Percentiles rank a stretch among this genome's conserved stretches.
Evolutionary conservation across 768 basidiomycete genomes (phyloP).

Genomic region (Ramaria sp.): DNA sequence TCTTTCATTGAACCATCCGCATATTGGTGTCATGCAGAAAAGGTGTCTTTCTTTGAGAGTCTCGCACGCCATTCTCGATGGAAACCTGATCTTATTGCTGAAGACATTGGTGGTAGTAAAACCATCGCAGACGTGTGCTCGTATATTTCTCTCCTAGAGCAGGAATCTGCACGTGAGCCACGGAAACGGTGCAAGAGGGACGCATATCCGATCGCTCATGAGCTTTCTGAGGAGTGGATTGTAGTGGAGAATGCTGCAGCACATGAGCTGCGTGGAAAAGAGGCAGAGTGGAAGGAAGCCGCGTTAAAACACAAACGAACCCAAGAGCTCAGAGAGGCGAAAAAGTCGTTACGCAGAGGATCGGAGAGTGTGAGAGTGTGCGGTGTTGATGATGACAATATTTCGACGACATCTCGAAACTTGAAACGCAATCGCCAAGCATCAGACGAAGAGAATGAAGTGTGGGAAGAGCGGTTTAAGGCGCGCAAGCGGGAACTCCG

Average conservation of each 20-base stretch:
- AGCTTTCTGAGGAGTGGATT: conserved; percentile 7
- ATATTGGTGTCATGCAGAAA: conserved; percentile 2
- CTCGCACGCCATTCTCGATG: conserved; percentile 7
- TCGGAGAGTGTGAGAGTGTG: not conserved
- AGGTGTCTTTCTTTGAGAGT: not conserved
- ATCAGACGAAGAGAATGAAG: not conserved
- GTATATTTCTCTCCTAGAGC: conserved; percentile 1
- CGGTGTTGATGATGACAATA: not conserved
- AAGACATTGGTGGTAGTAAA: conserved; percentile 3
- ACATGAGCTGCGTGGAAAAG: not conserved
- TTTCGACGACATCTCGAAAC: not conserved
- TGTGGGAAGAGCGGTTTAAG: not conserved
- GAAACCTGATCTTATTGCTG: conserved; percentile 9
- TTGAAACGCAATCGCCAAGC: no score
- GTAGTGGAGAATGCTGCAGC: not conserved
- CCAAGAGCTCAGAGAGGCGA: not conserved
- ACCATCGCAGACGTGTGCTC: conserved; percentile 2
- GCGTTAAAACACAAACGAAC: not conserved
- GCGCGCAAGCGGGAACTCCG: not conserved
- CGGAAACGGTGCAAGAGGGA: not conserved
- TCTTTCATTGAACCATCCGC: conserved; percentile 1
- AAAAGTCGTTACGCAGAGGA: not conserved
- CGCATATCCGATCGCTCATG: conserved; percentile 1
- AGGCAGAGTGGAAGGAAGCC: not conserved
- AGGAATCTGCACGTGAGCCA: not conserved